Base-by-base conservation (phyloP, 495 filamentous ascomycete genomes). In the Talaromyces nanjingensis region DNA sequence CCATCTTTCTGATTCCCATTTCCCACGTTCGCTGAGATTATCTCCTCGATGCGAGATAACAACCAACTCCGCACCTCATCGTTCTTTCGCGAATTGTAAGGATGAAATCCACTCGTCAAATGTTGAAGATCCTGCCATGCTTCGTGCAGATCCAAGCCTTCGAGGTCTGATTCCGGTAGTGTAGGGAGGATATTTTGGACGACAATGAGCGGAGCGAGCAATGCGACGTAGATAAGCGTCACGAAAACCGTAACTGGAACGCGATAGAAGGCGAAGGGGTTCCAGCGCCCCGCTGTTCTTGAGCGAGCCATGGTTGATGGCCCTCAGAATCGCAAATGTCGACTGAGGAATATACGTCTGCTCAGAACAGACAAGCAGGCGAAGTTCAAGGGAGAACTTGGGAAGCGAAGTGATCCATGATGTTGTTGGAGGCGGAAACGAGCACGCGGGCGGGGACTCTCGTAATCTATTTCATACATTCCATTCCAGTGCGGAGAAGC, bases 111-210 rank as follows among this genome's bases (percentile, higher is more conserved):
- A 60, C 77, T 80, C n/a, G 86, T 92, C 18, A 98, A 74, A 42
- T 76, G 74, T 37, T 90, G 84, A 20, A 98, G 82, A 71, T 98
- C 93, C 16, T 80, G 73, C 93, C 93, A 98, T 24, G 93, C 93
- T 76, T 92, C 85, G 27, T 86, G 86, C 18, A 97, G 76, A 67
- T 96, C 88, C 59, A 93, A 76, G 25, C 89, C 91, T 39, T 74
- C 74, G 22, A 80, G 78, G 42, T 77, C 78, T 52, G 82, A 81
- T n/a, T 67, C 77, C 2, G 90, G 87, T n/a, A 86, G 83, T 34
- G 82, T 65, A 1, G 93, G 93, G 33, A 93, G 85, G 57, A 85
- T 84, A 73, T 88, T 84, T 71, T 96, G 90, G 64, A 91, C 81
- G 64, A 89, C 76, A 64, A 96, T 74, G 31, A 96, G 77, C 34